Base-by-base conservation (phyloP, 805 yeast species). In the Saccharomyces kudriavzevii region DNA sequence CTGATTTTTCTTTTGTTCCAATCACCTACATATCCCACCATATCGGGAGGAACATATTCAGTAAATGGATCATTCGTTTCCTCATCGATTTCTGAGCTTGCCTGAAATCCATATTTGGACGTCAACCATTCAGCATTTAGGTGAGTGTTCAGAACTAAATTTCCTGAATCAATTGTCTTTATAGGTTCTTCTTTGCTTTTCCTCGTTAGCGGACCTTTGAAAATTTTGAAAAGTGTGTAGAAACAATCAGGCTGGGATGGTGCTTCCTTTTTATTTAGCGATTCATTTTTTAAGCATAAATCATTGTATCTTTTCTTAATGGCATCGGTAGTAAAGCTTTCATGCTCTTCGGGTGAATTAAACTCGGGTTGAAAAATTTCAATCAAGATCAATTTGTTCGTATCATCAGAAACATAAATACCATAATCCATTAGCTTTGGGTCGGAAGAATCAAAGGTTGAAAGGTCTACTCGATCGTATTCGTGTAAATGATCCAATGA, bases 221-320 rank as follows among this genome's bases (percentile, higher is more conserved):
- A 70, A 8, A 86, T 84, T 56, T 80, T 82, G 59, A 78, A 75
- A 17, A 89, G 62, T 0, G 89, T 84, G 49, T 73, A 72, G 24
- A 86, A 71, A 59, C 95, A 85, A 47, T 77, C 79, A 0, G 78
- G 65, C 2, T 83, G 78, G 2, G 80, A 70, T 0, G 95, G 91
- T 1, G 70, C 47, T 5, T 47, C 48, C 0, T 58, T 52, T 8
- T 65, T 52, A 58, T 66, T 58, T 40, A 67, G 46, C 49, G 64
- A 60, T 47, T 66, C 61, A 50, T 59, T 59, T n/a, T 54, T 55
- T 45, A 55, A 56, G 49, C 65, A 65, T 0, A 74, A 75, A 4
- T 72, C 69, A 13, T 70, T 65, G 57, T 79, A 81, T 59, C 96
- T 74, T 5, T 69, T 63, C 49, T 72, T 73, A 47, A 89, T 84